A percentile compares a stretch with the other conserved stretches of the same genome.
These are phyloP conservation scores for Leccinum disarticulatum DNA, from an alignment of 768 basidiomycete species.

Conservation along the genomic window DNA sequence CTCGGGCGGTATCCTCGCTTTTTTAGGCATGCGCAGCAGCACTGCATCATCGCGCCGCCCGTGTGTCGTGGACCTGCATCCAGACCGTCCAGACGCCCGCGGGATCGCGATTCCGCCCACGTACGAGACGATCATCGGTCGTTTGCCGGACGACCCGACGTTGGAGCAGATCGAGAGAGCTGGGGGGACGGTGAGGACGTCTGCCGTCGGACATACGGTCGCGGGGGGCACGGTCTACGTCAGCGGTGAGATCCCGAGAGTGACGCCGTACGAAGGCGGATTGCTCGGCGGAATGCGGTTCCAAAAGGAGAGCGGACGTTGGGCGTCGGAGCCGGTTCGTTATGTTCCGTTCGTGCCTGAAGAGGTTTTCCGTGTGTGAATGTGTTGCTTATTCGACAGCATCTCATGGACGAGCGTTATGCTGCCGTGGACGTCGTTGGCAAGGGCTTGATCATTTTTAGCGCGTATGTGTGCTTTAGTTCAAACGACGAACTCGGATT, in stretches of 20 bases:
- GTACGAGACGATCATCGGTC: constrained; percentile 54
- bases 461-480: constrained; percentile 55
- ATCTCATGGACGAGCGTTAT: constrained; percentile 84
- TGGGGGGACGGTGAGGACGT: constrained; percentile 57
- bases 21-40: too few species aligned
- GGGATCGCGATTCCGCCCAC: constrained; percentile 70
- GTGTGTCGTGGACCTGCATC: constrained; percentile 73
- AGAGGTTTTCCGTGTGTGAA: not conserved
- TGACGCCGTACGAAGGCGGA: constrained; percentile 67
- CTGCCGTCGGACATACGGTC: constrained; percentile 61
- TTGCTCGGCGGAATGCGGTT: constrained; percentile 68
- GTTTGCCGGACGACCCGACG: constrained; percentile 68
- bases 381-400: constrained; percentile 36
- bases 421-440: constrained; percentile 74
- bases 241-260: constrained; percentile 77
- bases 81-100: constrained; percentile 67
- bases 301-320: constrained; percentile 35
- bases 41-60: constrained; percentile 2
- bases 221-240: constrained; percentile 66
- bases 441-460: constrained; percentile 81
- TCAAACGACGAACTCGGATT: not conserved
- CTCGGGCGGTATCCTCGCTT: too few species aligned
- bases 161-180: constrained; percentile 59
- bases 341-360: not conserved
- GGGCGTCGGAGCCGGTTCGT: constrained; percentile 58